A percentile compares a stretch with the other conserved stretches of the same genome.
These are phyloP conservation scores for Candida ficus DNA, from an alignment of 805 yeast species.

Conservation along the genomic window DNA sequence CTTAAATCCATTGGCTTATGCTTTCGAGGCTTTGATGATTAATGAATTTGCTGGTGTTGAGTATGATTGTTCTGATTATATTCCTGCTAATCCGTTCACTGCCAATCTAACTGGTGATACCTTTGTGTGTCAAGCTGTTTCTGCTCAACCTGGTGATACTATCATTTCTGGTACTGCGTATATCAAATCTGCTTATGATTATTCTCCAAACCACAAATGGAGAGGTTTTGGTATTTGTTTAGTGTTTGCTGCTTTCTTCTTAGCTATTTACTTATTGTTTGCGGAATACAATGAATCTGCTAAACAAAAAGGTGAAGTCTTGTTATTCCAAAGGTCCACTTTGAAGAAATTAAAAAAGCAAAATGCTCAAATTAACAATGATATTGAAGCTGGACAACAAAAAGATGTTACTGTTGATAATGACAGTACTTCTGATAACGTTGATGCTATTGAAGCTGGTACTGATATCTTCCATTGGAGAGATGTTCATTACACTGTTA, in stretches of 20 bases:
- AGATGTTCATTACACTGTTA: constrained; percentile 65
- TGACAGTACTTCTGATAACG: constrained; percentile 17
- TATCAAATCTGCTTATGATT: constrained; percentile 39
- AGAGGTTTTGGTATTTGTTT: constrained; percentile 58
- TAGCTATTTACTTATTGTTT: constrained; percentile 45
- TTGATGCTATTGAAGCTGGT: constrained; percentile 28
- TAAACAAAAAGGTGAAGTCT: constrained; percentile 65
- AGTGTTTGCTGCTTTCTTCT: constrained; percentile 51
- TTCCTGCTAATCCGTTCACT: constrained; percentile 34
- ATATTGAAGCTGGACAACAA: constrained; percentile 25
- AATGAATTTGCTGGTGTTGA: constrained; percentile 48
- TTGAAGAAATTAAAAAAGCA: constrained; percentile 44
- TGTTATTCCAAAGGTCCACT: constrained; percentile 50
- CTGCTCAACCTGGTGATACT: constrained; percentile 46
- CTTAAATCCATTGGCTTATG: constrained; percentile 52
- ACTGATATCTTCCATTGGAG: constrained; percentile 71
- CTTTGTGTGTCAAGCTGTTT: constrained; percentile 50
- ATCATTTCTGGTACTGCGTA: constrained; percentile 49
- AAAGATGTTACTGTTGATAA: constrained; percentile 21
- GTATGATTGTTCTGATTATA: constrained; percentile 41
- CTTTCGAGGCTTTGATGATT: constrained; percentile 52
- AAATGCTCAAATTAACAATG: constrained; percentile 24
- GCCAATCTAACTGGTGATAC: constrained; percentile 16
- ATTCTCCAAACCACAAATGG: constrained; percentile 48
- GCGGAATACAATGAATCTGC: constrained; percentile 59